Evolutionary conservation across 176 grass and related monocot species (phyloP).

Genomic region (Oryza nivara): DNA sequence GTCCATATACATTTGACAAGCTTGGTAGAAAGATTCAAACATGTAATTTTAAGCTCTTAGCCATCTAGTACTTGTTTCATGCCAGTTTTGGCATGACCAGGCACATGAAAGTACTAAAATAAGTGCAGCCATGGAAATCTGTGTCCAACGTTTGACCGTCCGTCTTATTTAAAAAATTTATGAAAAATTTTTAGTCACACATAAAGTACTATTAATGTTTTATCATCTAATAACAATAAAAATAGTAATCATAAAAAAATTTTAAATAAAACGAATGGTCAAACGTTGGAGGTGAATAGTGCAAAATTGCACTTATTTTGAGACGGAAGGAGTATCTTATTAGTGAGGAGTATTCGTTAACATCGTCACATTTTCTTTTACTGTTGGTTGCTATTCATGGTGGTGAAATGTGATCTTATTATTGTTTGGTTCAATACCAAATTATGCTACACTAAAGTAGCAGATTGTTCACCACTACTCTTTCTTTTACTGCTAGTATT

Average conservation of each 20-base stretch:
- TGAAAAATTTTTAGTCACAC: too few relatives aligned
- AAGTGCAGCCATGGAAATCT: too few relatives aligned
- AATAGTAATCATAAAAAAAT: too few relatives aligned
- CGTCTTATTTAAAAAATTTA: too few relatives aligned
- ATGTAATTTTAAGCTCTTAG: not conserved
- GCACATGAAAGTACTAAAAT: too few relatives aligned
- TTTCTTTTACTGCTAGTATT: constrained; percentile 3
- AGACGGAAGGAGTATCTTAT: not conserved
- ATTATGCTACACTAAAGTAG: not conserved
- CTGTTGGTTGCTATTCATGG: not conserved
- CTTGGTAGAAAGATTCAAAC: not conserved
- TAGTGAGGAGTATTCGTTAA: not conserved
- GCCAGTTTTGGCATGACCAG: not conserved
- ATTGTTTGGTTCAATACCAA: not conserved
- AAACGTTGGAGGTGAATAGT: too few relatives aligned
- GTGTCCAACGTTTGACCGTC: too few relatives aligned
- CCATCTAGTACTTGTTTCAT: not conserved
- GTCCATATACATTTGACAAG: not conserved
- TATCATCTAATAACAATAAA: too few relatives aligned
- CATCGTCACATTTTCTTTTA: not conserved
- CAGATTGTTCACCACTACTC: not conserved
- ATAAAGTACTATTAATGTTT: too few relatives aligned
- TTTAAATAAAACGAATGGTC: too few relatives aligned
- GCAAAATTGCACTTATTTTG: too few relatives aligned
- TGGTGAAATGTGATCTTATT: not conserved